These are phyloP conservation scores for Ophiostoma piceae DNA, from an alignment of 2,329 filamentous ascomycete species.

Conservation along the genomic window DNA sequence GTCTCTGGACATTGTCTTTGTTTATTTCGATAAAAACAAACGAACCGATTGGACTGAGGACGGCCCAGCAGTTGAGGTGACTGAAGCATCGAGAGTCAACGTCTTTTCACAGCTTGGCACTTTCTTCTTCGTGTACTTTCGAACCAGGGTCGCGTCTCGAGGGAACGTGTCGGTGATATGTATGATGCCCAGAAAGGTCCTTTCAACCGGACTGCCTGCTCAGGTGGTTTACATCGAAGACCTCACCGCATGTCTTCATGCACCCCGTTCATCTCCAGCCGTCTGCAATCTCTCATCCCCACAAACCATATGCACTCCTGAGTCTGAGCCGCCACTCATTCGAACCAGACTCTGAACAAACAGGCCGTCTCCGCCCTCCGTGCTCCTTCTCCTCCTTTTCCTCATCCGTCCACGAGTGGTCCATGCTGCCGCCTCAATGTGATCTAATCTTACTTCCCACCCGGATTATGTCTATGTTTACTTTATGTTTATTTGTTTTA, in stretches of 20 bases:
- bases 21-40: not conserved
- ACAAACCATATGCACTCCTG: constrained; percentile 10
- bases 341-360: not conserved
- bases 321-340: not conserved
- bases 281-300: not conserved
- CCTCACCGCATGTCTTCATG: constrained; percentile 6
- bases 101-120: not conserved
- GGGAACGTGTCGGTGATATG: constrained; percentile 1
- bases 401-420: not conserved
- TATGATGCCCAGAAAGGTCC: not conserved
- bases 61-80: too few species aligned
- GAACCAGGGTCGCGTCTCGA: not conserved
- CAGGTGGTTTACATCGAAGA: too few species aligned
- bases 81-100: not conserved
- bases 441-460: not conserved
- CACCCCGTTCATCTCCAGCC: not conserved
- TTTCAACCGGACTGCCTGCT: not conserved
- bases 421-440: not conserved
- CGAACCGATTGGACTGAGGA: too few species aligned
- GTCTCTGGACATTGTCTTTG: not conserved
- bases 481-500: not conserved
- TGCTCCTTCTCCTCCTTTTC: not conserved
- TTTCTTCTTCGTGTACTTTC: not conserved
- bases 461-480: not conserved
- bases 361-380: constrained; percentile 1